Conservation (phyloP, 2,329 filamentous ascomycete species). For the Xylaria sp. region DNA sequence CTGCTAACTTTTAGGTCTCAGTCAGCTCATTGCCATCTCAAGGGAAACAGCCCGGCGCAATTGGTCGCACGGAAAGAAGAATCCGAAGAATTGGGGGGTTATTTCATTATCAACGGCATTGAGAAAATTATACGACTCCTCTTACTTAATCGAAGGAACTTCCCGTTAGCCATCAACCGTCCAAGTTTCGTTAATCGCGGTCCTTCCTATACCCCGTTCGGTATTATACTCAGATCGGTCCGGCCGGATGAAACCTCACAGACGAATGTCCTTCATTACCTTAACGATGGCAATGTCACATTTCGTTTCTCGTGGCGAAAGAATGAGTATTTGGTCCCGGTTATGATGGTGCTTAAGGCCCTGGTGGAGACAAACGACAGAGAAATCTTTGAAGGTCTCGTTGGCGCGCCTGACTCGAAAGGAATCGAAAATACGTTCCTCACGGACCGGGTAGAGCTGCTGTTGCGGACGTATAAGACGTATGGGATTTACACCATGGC, state of each 20-base stretch:
- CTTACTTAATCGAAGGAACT: slow-evolving; percentile 88
- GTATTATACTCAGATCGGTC: slow-evolving; percentile 88
- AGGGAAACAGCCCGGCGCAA: slow-evolving; percentile 79
- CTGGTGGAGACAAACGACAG: slow-evolving; percentile 94
- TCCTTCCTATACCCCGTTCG: slow-evolving; percentile 82
- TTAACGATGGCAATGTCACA: slow-evolving; percentile 93
- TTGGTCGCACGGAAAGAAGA: slow-evolving; percentile 91
- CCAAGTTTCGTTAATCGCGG: slow-evolving; percentile 89
- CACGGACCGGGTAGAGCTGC: slow-evolving; percentile 88
- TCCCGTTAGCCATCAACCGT: slow-evolving; percentile 90
- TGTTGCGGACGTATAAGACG: slow-evolving; percentile 90
- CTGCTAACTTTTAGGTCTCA: slow-evolving; percentile 40
- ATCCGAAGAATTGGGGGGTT: slow-evolving; percentile 92
- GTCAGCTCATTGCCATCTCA: slow-evolving; percentile 89
- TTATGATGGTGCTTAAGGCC: slow-evolving; percentile 96
- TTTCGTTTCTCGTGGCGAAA: slow-evolving; percentile 99
- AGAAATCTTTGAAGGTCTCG: slow-evolving; percentile 92
- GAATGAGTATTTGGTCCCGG: slow-evolving; percentile 92
- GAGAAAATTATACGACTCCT: slow-evolving; percentile 96
- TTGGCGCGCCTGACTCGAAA: slow-evolving; percentile 76
- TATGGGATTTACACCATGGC: slow-evolving; percentile 82
- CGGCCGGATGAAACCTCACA: slow-evolving; percentile 97
- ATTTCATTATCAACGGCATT: slow-evolving; percentile 96
- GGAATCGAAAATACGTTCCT: slow-evolving; percentile 87
- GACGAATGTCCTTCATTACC: slow-evolving; percentile 94